Base-by-base conservation (phyloP, 305 asterid genomes). In the Caryopteris hybrid region DNA sequence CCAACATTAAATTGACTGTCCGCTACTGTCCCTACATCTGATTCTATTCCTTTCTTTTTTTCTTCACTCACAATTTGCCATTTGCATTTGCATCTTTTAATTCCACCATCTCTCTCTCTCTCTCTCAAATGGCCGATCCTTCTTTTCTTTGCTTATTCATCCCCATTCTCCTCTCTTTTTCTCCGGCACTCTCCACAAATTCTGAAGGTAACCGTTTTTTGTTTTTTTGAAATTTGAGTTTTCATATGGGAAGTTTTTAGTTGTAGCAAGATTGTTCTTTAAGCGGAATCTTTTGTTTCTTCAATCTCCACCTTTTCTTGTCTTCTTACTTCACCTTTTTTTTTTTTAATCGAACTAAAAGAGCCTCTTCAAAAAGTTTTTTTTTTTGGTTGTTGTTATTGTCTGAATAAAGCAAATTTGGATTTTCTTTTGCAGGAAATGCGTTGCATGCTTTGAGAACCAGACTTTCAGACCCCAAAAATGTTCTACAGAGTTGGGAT, bases 401-500 rank as follows among this genome's bases (percentile, higher is more conserved):
- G 67, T 33, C 10, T 72, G 34, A 56, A 70, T 16, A n/a, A 53
- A 64, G 55, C 63, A 29, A 0, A 6, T 25, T 66, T 47, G 20
- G 6, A 25, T 61, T 66, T 16, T 18, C 0, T 48, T 50, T 66
- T 61, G 66, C 82, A 92, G 96, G 98, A 54, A 86, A 82, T 65
- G 98, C 98, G 0, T 73, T 92, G 67, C 89, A 87, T 84, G 85
- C 87, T 71, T 61, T 88, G 76, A 92, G 98, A 73, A 88, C 74
- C 65, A 85, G 85, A 31, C 83, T 92, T 8, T 62, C 81, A 3
- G 98, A 92, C 77, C 98, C 98, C 29, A 85, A 51, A 41, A 88
- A 92, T 73, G 96, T 92, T 76, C 79, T 92, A 3, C 95, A 81
- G 63, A 92, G 97, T 69, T 92, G 98, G 98, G 98, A 92, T 73